Base-by-base conservation (phyloP, 495 filamentous ascomycete species). In the Annulohypoxylon nitens region DNA sequence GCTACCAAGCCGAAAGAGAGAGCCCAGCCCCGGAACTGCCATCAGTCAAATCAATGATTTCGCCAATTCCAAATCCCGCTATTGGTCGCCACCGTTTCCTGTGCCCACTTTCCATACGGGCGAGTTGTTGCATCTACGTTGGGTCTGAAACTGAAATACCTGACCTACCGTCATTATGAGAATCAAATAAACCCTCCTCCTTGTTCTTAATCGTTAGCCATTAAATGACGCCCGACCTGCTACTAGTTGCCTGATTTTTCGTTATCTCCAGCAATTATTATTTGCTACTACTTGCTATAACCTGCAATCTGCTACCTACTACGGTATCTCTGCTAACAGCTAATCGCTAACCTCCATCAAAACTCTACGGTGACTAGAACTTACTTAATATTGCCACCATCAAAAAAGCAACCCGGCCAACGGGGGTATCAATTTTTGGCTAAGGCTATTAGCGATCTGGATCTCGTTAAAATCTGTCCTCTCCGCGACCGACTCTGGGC, bases 111-210 rank as follows among this genome's bases (percentile, higher is more conserved):
- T 48, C 37, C 65, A 39, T 61, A 57, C 61, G 61, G 58, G 58
- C 37, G 64, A 66, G 41, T 54, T 26, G 36, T 69, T 66, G 33
- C 61, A 51, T 70, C 53, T 54, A 57, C 48, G 41, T 74, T 51
- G 43, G 67, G 59, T 48, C 43, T 50, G 63, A 66, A 72, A 72
- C 55, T 72, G 58, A 70, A 70, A 66, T 69, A 73, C 64, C n/a
- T 41, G 47, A 66, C 48, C n/a, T 74, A 34, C 67, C 71, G 62
- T 74, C 66, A 70, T 55, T 50, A 74, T 74, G 72, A 75, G 70
- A 70, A 64, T 63, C 36, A 45, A 51, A 71, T 68, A 71, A 70
- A 14, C 25, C 37, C 60, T 30, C 50, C 62, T 61, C 34, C 61
- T 33, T 57, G 20, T 34, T 74, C 66, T 53, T 63, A 26, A 57